A percentile compares a stretch with the other conserved stretches of the same genome.
phyloP scores from a whole-genome alignment of 1,139 yeast genomes.

The Pichia kudriavzevii region DNA sequence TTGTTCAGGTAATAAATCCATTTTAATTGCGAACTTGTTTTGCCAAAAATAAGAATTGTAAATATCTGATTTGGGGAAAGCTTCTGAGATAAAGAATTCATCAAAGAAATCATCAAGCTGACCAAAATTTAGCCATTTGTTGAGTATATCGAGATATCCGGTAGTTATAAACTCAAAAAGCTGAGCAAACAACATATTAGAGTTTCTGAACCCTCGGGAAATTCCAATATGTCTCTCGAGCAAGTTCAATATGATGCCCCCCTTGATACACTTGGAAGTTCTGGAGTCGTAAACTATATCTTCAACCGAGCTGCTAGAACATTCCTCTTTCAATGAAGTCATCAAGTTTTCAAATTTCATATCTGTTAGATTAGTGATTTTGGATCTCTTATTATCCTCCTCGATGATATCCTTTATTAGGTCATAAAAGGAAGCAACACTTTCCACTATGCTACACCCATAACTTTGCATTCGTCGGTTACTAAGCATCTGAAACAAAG shows the following conservation, averaged over 20 bases:
- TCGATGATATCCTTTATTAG: constrained; percentile 41
- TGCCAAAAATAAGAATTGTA: constrained; percentile 47
- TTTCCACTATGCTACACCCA: constrained; percentile 28
- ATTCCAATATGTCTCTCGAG: constrained; percentile 51
- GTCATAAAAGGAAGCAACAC: constrained; percentile 52
- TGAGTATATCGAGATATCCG: constrained; percentile 63
- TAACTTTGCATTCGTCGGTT: background rate
- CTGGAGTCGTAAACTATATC: constrained; percentile 43
- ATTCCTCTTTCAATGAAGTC: constrained; percentile 36
- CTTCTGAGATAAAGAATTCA: constrained; percentile 66
- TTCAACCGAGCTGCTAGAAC: constrained; percentile 39
- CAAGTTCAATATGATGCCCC: constrained; percentile 57
- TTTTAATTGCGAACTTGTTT: constrained; percentile 65
- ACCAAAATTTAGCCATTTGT: constrained; percentile 74
- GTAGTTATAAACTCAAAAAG: constrained; percentile 54
- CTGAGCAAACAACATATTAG: constrained; percentile 42
- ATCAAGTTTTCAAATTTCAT: constrained; percentile 34
- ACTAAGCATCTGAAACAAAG: constrained; percentile 37
- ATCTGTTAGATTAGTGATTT: constrained; percentile 25
- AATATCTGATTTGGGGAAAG: background rate
- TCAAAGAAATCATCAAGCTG: constrained; percentile 68
- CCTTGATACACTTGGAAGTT: constrained; percentile 53
- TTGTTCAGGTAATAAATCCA: constrained; percentile 69
- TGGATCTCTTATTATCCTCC: constrained; percentile 30
- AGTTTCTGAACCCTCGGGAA: constrained; percentile 59